Evolutionary conservation across 2,329 filamentous ascomycete genomes (phyloP).

Genomic region (Xylariaceae sp.): DNA sequence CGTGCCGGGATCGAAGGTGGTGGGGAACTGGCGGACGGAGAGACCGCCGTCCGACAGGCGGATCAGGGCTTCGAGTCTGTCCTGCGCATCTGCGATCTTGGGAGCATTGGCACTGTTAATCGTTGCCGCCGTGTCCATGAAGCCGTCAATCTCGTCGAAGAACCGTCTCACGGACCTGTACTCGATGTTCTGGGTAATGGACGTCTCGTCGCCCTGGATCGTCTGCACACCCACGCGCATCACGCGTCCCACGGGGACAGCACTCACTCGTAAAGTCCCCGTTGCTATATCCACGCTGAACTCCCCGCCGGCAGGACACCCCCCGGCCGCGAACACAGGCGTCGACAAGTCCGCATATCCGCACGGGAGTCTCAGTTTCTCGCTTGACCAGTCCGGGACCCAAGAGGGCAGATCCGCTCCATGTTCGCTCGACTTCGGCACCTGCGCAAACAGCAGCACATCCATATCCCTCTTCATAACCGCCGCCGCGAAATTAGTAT

Average conservation of each 20-base stretch:
- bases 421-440: constrained; percentile 21
- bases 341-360: constrained; percentile 24
- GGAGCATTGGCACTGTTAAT: not conserved
- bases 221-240: constrained; percentile 19
- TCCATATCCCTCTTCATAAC: constrained; percentile 26
- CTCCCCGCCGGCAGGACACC: not conserved
- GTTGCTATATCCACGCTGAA: constrained; percentile 7
- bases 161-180: constrained; percentile 22
- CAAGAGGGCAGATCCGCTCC: constrained; percentile 29
- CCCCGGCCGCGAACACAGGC: constrained; percentile 27
- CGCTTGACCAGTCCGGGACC: constrained; percentile 33
- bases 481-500: constrained; percentile 18
- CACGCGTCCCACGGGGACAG: constrained; percentile 24
- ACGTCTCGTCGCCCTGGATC: constrained; percentile 4
- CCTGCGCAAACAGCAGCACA: constrained; percentile 30
- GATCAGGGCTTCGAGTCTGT: constrained; percentile 2
- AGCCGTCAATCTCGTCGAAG: constrained; percentile 27
- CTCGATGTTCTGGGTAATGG: constrained; percentile 18
- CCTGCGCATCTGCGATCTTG: constrained; percentile 1
- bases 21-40: constrained; percentile 9
- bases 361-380: constrained; percentile 22
- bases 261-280: constrained; percentile 18
- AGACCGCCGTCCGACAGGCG: constrained; percentile 17
- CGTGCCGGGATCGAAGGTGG: constrained; percentile 1
- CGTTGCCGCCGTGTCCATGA: constrained; percentile 13